Conservation (phyloP, 1,139 yeast genomes). For the Protomyces macrosporus region DNA sequence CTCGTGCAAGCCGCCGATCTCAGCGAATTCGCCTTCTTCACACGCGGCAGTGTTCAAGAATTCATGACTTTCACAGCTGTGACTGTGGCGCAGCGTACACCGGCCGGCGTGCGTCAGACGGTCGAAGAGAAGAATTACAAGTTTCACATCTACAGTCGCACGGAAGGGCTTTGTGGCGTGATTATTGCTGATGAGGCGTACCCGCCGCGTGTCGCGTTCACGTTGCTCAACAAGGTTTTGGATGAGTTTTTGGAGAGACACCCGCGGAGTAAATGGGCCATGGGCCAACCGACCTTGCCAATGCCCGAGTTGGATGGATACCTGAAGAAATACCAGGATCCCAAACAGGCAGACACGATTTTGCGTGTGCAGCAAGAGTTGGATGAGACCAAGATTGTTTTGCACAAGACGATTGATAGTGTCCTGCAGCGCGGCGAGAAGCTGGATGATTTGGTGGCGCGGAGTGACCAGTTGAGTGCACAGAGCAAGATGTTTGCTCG, state of each 20-base stretch:
- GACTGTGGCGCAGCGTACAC: constrained; percentile 84
- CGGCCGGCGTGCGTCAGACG: constrained; percentile 85
- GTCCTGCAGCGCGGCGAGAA: constrained; percentile 96
- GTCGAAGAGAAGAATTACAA: constrained; percentile 69
- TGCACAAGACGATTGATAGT: constrained; percentile 91
- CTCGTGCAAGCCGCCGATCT: constrained; percentile 77
- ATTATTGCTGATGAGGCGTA: constrained; percentile 89
- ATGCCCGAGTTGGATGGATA: constrained; percentile 65
- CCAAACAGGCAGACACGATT: constrained; percentile 91
- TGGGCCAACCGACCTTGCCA: constrained; percentile 26
- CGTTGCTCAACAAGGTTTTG: constrained; percentile 78
- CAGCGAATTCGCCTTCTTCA: constrained; percentile 80
- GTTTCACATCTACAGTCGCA: constrained; percentile 83
- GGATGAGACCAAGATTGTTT: constrained; percentile 93
- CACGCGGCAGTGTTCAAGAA: constrained; percentile 54
- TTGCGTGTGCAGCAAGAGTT: constrained; percentile 97
- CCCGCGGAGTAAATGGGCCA: constrained; percentile 71
- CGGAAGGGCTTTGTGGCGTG: constrained; percentile 92
- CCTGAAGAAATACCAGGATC: constrained; percentile 85
- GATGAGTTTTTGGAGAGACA: constrained; percentile 86
- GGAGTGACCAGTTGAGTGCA: constrained; percentile 84
- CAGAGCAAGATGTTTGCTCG: constrained; percentile 91
- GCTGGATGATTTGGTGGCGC: constrained; percentile 86
- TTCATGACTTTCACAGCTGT: constrained; percentile 92
- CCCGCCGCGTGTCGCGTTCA: constrained; percentile 96